Evolutionary conservation across 179 eudicot genomes (phyloP), one percentile per base, ranked within the genome.

Genomic region (Beta lomatogona): DNA sequence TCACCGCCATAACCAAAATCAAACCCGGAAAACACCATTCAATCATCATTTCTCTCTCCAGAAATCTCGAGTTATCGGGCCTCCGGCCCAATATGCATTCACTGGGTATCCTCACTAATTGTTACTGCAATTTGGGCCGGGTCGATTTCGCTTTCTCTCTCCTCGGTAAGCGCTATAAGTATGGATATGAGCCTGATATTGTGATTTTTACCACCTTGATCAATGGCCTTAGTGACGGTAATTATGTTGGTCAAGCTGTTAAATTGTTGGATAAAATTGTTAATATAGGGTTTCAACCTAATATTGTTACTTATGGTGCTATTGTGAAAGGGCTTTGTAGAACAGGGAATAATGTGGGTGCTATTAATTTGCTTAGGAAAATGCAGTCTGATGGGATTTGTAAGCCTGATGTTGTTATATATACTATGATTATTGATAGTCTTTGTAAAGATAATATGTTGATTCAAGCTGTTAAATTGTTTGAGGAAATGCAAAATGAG

Each of bases 51-150:
- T 16, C 75, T 6, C 73, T 83, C 4, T 68, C 80, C 5, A 28
- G 13, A 7, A 46, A 68, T 6, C 36, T 75, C 8, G 50, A 80
- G 15, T 68, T 53, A 4, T 61, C 63, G 1, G 77, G 80, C 18
- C 48, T 79, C 46, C 64, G 72, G 0, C 86, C 80, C 15, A 11
- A 83, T 75, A 3, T 10, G 3, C 28, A 74, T 16, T 75, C 77
- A 19, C 3, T 68, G 15, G 50, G 54, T 14, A 83, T 79, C 7
- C 57, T 83, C 16, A 10, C 75, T 0, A 69, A 61, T 61, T 83
- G 86, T 41, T 83, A 76, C 44, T 83, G 80, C 64, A 76, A 14
- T 9, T 48, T 83, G 57, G 85, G 82, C 4, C 65, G 70, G 25
- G 44, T 77, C 21, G 81, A 82, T 72, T 53, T 82, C 57, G 81